Base-by-base conservation (phyloP, 495 filamentous ascomycete species). In the Opeltia flavorubescens region DNA sequence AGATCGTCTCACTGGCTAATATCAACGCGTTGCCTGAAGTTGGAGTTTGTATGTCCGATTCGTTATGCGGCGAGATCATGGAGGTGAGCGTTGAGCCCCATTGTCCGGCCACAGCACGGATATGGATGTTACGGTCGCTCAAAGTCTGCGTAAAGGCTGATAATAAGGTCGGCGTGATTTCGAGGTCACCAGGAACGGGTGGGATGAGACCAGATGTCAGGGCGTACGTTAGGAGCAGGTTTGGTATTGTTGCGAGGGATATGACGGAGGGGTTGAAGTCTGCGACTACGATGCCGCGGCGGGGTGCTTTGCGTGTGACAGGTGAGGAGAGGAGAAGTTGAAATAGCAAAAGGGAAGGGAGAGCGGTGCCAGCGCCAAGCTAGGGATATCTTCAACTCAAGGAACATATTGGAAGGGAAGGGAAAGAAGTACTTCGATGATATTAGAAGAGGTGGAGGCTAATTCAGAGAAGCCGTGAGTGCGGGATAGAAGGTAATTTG, bases 1-100 rank as follows among this genome's bases (percentile, higher is more conserved):
- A 98, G 31, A 98, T 95, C 5, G 91, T 98, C 64, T 98, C 91
- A 17, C 87, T 88, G 0, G 84, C 91, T 24, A 96, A 67, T 11
- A 94, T 64, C 18, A 91, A 62, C 0, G 66, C 71, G 50, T 46
- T 46, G 25, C 11, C 48, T 49, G 0, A 28, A 31, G 1, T 29
- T n/a, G 5, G 44, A 18, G 46, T 48, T 7, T 6, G 20, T 39
- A 8, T 15, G 18, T 29, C 30, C 35, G 55, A 36, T 51, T 57
- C 7, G 36, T 35, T 17, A 47, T 52, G 23, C 38, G 58, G 48
- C 41, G 60, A 68, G 17, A 81, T 60, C 28, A 86, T 58, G 12
- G 71, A 62, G 21, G 83, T 65, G 52, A 89, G 86, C 13, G 75
- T 74, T 0, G 68, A 52, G 1, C 82, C 77, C 91, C 91, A 98